Evolutionary conservation across 345 rosid species (phyloP).

Genomic region (Eucalyptus leucophloia): DNA sequence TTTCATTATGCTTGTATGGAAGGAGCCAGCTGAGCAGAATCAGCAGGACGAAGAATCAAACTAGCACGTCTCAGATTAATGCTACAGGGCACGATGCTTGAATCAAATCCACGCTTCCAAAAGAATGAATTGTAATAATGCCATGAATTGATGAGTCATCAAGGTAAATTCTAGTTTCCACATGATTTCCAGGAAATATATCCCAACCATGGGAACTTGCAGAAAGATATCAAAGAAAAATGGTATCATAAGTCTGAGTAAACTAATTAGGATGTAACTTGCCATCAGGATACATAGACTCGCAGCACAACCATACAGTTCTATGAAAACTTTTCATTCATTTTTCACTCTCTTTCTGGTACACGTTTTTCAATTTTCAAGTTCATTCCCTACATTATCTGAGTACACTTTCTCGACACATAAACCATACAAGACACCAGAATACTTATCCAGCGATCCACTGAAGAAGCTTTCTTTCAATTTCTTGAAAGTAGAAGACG

Average conservation of each 20-base stretch:
- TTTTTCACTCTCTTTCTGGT: not conserved
- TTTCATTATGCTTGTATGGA: not conserved
- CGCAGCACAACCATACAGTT: not conserved
- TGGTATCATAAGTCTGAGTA: not conserved
- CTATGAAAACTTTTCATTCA: not conserved
- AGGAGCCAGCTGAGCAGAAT: not conserved
- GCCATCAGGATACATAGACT: not conserved
- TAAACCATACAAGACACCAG: constrained; percentile 90
- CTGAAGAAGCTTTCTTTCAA: constrained; percentile 71
- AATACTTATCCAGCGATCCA: constrained; percentile 59
- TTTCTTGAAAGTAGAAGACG: constrained; percentile 77
- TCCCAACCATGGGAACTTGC: not conserved
- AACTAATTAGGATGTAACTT: not conserved
- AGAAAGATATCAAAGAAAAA: not conserved
- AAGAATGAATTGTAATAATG: not conserved
- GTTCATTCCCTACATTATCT: not conserved
- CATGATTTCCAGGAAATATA: not conserved
- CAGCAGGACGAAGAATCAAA: not conserved
- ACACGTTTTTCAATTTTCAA: not conserved
- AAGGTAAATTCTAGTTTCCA: not conserved
- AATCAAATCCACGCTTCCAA: not conserved
- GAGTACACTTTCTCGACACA: constrained; percentile 57
- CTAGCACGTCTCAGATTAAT: not conserved
- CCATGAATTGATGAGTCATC: not conserved
- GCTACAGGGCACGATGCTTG: not conserved